Evolutionary conservation across 495 filamentous ascomycete species (phyloP).

Genomic region (Neurospora intermedia): DNA sequence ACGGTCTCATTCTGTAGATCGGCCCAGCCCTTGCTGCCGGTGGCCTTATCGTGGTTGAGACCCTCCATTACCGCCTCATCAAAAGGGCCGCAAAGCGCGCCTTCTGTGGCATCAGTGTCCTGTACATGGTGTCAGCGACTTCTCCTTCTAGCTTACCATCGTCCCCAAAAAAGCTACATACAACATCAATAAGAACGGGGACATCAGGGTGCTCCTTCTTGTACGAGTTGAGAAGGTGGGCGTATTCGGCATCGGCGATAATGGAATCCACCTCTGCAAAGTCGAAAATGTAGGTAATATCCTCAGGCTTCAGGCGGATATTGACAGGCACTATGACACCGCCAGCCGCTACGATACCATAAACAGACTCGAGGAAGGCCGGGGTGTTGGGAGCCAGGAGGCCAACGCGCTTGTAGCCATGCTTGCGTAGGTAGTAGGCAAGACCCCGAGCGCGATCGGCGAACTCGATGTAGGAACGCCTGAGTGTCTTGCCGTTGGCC

Average conservation of each 20-base stretch:
- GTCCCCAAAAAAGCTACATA: constrained; percentile 9
- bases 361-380: constrained; percentile 83
- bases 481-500: constrained; percentile 57
- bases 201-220: constrained; percentile 45
- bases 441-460: constrained; percentile 78
- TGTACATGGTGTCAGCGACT: constrained; percentile 19
- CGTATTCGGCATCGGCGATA: constrained; percentile 74
- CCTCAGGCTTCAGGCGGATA: constrained; percentile 76
- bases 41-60: constrained; percentile 51
- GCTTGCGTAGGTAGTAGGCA: constrained; percentile 72
- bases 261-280: constrained; percentile 82
- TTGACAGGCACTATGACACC: constrained; percentile 76
- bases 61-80: constrained; percentile 78
- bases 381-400: constrained; percentile 88
- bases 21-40: constrained; percentile 61
- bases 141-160: background rate
- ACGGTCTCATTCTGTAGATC: constrained; percentile 54
- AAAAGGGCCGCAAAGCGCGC: constrained; percentile 67
- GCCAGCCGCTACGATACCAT: constrained; percentile 78
- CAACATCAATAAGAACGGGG: constrained; percentile 60
- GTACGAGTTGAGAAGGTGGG: constrained; percentile 56
- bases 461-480: constrained; percentile 66
- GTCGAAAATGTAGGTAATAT: constrained; percentile 81
- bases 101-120: constrained; percentile 71
- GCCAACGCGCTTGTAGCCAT: constrained; percentile 58